Percentiles rank a stretch among this genome's conserved stretches.
Evolutionary conservation across 768 basidiomycete genomes (phyloP).

Genomic region (Austroboletus eburneus): DNA sequence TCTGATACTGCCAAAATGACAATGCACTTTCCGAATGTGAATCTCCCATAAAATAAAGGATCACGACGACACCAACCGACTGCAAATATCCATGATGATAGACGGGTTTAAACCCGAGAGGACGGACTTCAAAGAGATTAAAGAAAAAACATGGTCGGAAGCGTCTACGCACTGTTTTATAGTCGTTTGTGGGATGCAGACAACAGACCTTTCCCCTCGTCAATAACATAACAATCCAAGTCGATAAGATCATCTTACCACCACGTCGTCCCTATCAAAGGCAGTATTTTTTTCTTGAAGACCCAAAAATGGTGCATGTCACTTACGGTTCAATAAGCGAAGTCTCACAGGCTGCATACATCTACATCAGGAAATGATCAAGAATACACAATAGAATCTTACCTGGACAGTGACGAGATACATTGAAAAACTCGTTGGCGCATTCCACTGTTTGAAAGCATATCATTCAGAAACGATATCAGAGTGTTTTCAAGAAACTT

Average conservation of each 20-base stretch:
- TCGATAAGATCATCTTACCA: conserved; percentile 35
- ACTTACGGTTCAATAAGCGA: conserved; percentile 72
- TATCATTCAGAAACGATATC: neutral
- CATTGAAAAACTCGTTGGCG: conserved; percentile 78
- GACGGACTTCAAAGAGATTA: conserved; percentile 55
- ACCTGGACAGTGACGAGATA: conserved; percentile 78
- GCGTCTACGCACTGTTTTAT: conserved; percentile 71
- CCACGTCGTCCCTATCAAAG: conserved; percentile 47
- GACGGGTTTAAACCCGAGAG: conserved; percentile 76
- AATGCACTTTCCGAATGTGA: conserved; percentile 50
- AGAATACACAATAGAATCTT: conserved; percentile 1
- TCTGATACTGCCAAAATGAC: conserved; percentile 90
- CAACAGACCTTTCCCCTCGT: conserved; percentile 59
- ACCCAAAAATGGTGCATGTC: neutral
- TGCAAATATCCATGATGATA: conserved; percentile 76
- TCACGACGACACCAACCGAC: conserved; percentile 44
- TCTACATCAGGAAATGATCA: conserved; percentile 4
- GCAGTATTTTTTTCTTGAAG: neutral
- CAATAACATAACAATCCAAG: conserved; percentile 1
- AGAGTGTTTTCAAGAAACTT: conserved; percentile 9
- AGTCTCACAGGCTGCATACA: conserved; percentile 70
- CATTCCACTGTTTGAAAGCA: conserved; percentile 56
- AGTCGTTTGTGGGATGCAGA: conserved; percentile 82
- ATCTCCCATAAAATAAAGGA: neutral
- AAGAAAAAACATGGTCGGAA: neutral